Evolutionary conservation across 108 stramenopile genomes (phyloP), one percentile per base, ranked within the genome.

Genomic region (Chaetoceros muelleri): DNA sequence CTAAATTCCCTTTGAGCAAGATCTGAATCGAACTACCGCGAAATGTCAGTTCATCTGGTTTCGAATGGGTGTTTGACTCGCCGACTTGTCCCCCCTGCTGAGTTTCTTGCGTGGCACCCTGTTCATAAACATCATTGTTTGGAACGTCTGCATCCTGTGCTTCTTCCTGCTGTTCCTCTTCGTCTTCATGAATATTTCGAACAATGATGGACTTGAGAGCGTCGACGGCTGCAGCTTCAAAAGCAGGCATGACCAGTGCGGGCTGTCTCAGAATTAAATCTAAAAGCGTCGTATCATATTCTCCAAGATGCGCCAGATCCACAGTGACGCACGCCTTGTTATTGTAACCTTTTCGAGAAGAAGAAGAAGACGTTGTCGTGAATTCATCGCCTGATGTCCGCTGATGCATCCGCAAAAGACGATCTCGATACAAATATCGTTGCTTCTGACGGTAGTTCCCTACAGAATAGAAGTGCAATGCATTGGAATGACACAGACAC

Each of bases 381-480:
- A 44, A 30, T 40, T 18, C 31, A 31, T 66, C 54, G 21, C 46
- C 57, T 20, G 20, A 51, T 46, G 23, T 57, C 10, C 90, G 82
- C 30, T 85, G 82, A 51, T 92, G 86, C 86, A 92, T 79, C 25
- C 90, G 69, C 18, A 87, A 58, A 2, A 91, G 71, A 3, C 80
- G 75, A 55, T 87, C 85, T 31, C 90, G 79, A 49, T 91, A 91
- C 5, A 85, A 58, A 53, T 81, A 91, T 1, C 80, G 72, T 54
- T 75, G 74, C 20, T 60, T 84, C 61, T 87, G 73, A 24, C 85
- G 85, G 54, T 90, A 90, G 53, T 90, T 85, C 64, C 87, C 87
- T 84, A 30, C 51, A 21, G 22, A 22, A 45, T 40, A 17, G 7
- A 24, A 30, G n/a, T 44, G 24, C 16, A 44, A 31, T 0, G 29